Conservation (phyloP, 208 protist genomes). For the Crithidia sp. region DNA sequence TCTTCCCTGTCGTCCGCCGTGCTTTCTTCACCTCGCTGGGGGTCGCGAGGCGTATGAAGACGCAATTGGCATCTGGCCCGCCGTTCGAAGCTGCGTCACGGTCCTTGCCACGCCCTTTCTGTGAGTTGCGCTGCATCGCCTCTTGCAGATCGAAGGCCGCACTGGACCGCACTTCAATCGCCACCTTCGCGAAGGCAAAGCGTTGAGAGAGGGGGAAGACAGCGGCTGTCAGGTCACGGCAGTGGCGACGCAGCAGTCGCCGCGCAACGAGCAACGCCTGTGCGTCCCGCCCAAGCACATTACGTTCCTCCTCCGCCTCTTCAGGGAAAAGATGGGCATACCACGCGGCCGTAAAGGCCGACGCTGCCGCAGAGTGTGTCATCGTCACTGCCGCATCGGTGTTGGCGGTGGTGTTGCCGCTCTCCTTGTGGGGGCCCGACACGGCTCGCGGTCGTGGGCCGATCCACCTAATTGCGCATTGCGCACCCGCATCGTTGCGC, state of each 20-base stretch:
- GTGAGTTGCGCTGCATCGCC: not conserved
- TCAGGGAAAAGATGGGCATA: constrained; percentile 12
- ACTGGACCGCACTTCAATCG: constrained; percentile 3
- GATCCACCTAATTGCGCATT: not conserved
- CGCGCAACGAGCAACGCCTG: not conserved
- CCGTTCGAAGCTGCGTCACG: not conserved
- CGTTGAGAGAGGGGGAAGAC: constrained; percentile 13
- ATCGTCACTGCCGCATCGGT: not conserved
- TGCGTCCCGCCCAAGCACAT: not conserved
- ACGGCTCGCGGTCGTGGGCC: not conserved
- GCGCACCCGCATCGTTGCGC: not conserved
- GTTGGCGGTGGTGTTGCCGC: not conserved
- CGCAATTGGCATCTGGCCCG: not conserved
- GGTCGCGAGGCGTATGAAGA: constrained; percentile 2
- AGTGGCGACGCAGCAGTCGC: not conserved
- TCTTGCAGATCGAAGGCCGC: constrained; percentile 21
- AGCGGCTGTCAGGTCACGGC: constrained; percentile 1
- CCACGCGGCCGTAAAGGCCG: constrained; percentile 7
- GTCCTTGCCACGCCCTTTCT: not conserved
- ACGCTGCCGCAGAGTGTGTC: not conserved
- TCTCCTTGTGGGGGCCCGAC: too few relatives aligned
- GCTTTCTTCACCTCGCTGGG: constrained; percentile 10
- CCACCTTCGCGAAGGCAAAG: constrained; percentile 1
- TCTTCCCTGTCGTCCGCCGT: not conserved
- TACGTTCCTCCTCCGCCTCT: not conserved